Conservation (phyloP, 2,329 filamentous ascomycete species). For the Chalaropsis ovoidea region DNA sequence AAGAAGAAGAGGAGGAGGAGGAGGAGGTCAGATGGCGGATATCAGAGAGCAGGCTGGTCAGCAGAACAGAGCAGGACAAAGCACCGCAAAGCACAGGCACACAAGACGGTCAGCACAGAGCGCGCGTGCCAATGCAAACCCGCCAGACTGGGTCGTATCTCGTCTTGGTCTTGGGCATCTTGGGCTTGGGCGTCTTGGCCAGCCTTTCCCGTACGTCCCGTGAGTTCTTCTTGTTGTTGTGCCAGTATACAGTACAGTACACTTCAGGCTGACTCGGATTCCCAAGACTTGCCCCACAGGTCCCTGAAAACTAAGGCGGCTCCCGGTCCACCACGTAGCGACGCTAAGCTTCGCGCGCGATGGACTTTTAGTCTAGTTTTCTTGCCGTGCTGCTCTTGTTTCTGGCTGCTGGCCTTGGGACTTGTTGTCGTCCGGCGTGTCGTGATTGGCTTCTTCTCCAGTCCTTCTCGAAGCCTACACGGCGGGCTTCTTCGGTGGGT, state of each 20-base stretch:
- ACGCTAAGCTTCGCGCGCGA: neutral
- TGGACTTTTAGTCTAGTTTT: neutral
- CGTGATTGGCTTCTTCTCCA: neutral
- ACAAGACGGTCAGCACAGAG: neutral
- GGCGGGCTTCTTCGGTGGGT: neutral
- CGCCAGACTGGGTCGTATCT: neutral
- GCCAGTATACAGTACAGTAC: neutral
- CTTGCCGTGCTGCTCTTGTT: neutral
- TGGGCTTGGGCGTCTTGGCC: neutral
- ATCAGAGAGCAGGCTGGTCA: too few relatives aligned
- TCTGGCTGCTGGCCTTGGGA: too few relatives aligned
- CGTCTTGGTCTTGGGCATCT: neutral
- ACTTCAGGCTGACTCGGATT: neutral
- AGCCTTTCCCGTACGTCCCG: neutral
- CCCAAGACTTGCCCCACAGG: neutral
- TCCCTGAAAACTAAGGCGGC: constrained; percentile 10
- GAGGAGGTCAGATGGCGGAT: too few relatives aligned
- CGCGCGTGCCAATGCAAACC: neutral
- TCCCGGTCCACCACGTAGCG: neutral
- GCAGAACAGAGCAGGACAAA: neutral
- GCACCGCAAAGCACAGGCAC: neutral
- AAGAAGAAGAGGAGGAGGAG: too few relatives aligned
- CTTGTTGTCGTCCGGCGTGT: neutral
- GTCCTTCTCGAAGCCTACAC: constrained; percentile 4
- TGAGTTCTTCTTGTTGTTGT: neutral